Base-by-base conservation (phyloP, 306 rosid genomes). In the Pueraria montana region DNA sequence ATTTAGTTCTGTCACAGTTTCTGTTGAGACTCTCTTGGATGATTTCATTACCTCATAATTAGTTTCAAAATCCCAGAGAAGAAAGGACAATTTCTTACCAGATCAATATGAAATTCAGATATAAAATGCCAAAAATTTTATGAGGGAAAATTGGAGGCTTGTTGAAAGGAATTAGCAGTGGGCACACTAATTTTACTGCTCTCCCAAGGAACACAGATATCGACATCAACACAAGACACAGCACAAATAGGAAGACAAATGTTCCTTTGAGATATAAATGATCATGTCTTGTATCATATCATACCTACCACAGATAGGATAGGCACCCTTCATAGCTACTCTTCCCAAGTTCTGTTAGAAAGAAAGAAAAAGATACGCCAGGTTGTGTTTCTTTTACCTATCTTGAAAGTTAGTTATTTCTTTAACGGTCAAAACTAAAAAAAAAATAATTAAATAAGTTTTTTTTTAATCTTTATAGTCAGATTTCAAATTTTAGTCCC, bases 41-140 rank as follows among this genome's bases (percentile, higher is more conserved):
- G 14, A 55, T 66, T 56, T 17, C 1, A 20, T 38, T 74, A 9
- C 64, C 32, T 64, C 11, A 7, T 61, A 52, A 26, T 69, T 69
- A 18, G 53, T 53, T 74, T 27, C 23, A n/a, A 18, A 20, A 49
- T 48, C 45, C 56, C 66, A 50, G 32, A 10, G 61, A 30, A 20
- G 24, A 46, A 20, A 16, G 13, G 8, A 27, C 61, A 16, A 20
- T 26, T 27, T 32, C 56, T 42, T 27, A 11, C 42, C 17, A 34
- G 34, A 80, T 43, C 24, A 27, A 20, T 17, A 1, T 14, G 27
- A 64, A 36, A 58, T 59, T 46, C n/a, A 23, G 21, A 36, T 43
- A 77, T 68, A 71, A 36, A 76, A 40, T 48, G 43, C 56, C 66
- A n/a, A 42, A 18, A 49, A 6, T 61, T 38, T 46, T 61, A 49